Conservation (phyloP, 78 protist genomes). For the Chrysochromulina tobinii region DNA sequence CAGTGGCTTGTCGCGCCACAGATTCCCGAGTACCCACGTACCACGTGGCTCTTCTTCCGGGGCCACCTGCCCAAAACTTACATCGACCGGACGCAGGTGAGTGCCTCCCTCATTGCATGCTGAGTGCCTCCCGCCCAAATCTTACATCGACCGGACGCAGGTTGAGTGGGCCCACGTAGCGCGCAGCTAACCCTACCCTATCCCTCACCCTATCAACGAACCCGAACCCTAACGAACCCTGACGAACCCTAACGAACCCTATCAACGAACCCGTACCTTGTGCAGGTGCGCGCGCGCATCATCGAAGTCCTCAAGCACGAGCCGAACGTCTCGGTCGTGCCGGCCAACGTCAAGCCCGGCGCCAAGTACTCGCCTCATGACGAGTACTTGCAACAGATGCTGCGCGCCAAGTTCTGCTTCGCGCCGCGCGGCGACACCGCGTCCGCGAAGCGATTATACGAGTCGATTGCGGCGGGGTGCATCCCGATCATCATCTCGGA, state of each 20-base stretch:
- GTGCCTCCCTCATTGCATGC: no score
- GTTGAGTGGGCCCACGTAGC: no score
- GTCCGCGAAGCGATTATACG: not conserved
- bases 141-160: no score
- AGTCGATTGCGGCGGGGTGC: constrained; percentile 8
- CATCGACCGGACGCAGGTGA: not conserved
- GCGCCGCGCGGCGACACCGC: not conserved
- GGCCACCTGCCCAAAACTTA: not conserved
- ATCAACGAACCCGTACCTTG: no score
- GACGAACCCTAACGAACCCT: no score
- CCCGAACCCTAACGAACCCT: no score
- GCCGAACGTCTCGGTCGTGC: not conserved
- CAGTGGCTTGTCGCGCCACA: not conserved
- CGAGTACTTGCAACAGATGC: not conserved
- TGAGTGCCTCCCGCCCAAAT: no score
- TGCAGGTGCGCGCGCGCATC: no score
- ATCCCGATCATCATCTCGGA: constrained; percentile 4
- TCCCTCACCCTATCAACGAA: no score
- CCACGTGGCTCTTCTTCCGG: not conserved
- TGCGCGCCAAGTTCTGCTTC: not conserved
- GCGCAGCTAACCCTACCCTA: no score
- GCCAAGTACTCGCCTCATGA: not conserved
- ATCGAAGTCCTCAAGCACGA: no score
- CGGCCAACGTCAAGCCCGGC: not conserved
- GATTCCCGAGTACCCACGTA: not conserved